A percentile compares a stretch with the other conserved stretches of the same genome.
Conservation (phyloP, 192 early-diverging fungal species). For the Coemansia sp. region DNA sequence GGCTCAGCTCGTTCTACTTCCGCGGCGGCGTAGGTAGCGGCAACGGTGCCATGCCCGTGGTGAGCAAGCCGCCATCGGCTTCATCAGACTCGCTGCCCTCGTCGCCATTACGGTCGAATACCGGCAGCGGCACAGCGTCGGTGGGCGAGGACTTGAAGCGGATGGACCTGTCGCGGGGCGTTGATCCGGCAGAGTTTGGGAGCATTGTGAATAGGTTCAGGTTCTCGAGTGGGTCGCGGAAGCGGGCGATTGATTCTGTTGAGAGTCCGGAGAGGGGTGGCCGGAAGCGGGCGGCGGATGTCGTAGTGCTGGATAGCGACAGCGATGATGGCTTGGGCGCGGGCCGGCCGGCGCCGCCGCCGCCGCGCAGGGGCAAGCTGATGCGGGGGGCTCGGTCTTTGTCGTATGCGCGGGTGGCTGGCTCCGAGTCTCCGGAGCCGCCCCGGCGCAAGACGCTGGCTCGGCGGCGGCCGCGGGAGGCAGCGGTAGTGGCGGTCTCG, state of each 20-base stretch:
- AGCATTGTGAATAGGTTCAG: slow-evolving; percentile 10
- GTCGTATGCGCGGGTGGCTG: neutral
- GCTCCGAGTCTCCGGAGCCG: neutral
- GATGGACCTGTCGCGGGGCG: too few relatives aligned
- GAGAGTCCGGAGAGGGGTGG: slow-evolving; percentile 3
- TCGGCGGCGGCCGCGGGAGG: neutral
- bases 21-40: neutral
- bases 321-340: neutral
- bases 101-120: slow-evolving; percentile 1
- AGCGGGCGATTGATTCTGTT: slow-evolving; percentile 12
- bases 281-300: slow-evolving; percentile 14
- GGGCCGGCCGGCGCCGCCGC: neutral
- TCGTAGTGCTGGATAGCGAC: slow-evolving; percentile 9
- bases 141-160: neutral
- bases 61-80: too few relatives aligned
- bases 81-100: slow-evolving; percentile 3
- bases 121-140: neutral
- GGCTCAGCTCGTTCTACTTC: slow-evolving; percentile 35
- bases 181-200: slow-evolving; percentile 5
- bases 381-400: slow-evolving; percentile 25
- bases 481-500: neutral
- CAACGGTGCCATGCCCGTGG: neutral
- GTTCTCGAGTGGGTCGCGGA: slow-evolving; percentile 7
- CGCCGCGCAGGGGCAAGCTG: slow-evolving; percentile 10
- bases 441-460: slow-evolving; percentile 9